phyloP scores from a whole-genome alignment of 306 rosid genomes.

The Sophora flavescens region DNA sequence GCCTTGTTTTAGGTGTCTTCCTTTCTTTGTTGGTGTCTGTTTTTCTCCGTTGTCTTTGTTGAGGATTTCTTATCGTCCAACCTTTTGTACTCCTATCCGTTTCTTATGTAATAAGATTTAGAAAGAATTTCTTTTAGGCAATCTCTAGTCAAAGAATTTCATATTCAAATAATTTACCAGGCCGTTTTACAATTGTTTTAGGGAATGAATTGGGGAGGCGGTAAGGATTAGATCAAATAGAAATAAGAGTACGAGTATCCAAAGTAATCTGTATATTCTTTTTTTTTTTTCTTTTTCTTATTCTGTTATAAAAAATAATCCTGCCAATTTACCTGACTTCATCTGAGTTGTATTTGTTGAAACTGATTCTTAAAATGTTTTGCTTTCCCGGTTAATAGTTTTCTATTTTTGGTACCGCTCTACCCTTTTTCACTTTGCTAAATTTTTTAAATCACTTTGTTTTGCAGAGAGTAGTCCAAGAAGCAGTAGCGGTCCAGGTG shows the following conservation, averaged over 20 bases:
- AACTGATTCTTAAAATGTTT: not conserved
- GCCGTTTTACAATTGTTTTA: too few relatives aligned
- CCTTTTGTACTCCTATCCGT: not conserved
- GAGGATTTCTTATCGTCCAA: not conserved
- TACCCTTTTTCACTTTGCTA: not conserved
- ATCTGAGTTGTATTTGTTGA: not conserved
- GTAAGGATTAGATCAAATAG: too few relatives aligned
- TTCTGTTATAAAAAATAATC: too few relatives aligned
- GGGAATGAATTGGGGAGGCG: too few relatives aligned
- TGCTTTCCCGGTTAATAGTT: not conserved
- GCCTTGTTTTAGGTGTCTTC: not conserved
- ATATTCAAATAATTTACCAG: too few relatives aligned
- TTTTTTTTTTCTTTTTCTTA: too few relatives aligned
- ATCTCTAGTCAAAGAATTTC: too few relatives aligned
- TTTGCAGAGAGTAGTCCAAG: constrained; percentile 87
- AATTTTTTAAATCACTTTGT: constrained; percentile 15
- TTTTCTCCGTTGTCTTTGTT: not conserved
- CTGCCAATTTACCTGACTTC: not conserved
- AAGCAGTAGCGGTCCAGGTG: constrained; percentile 73
- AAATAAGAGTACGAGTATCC: too few relatives aligned
- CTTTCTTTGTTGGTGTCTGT: not conserved
- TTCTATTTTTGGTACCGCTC: not conserved
- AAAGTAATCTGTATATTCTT: too few relatives aligned
- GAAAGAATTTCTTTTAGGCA: too few relatives aligned
- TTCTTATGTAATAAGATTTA: too few relatives aligned